These are phyloP conservation scores for Abrus pulchellus DNA, from an alignment of 306 rosid species.

Conservation along the genomic window DNA sequence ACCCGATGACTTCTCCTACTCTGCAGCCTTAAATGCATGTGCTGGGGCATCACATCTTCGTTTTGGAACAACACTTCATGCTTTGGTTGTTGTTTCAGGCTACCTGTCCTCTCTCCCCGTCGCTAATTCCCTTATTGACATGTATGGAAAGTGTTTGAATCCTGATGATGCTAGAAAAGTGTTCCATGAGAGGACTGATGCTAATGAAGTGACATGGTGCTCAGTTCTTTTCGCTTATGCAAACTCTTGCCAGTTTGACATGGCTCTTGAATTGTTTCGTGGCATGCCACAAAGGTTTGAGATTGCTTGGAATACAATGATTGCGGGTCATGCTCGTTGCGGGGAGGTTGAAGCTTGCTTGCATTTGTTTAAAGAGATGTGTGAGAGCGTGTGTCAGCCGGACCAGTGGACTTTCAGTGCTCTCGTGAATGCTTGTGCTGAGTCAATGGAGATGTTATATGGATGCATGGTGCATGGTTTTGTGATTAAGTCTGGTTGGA, in stretches of 20 bases:
- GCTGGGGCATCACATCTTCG: slow-evolving; percentile 56
- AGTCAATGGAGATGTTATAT: slow-evolving; percentile 52
- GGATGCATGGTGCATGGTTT: slow-evolving; percentile 73
- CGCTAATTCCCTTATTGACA: slow-evolving; percentile 68
- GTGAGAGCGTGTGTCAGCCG: slow-evolving; percentile 55
- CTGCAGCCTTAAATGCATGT: slow-evolving; percentile 68
- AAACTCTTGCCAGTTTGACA: slow-evolving; percentile 55
- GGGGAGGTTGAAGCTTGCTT: slow-evolving; percentile 70
- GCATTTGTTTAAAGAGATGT: slow-evolving; percentile 69
- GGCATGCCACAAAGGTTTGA: slow-evolving; percentile 70
- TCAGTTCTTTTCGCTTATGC: slow-evolving; percentile 73
- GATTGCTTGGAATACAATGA: slow-evolving; percentile 83
- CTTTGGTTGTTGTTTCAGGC: slow-evolving; percentile 63
- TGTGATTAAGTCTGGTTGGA: slow-evolving; percentile 78
- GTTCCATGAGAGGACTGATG: slow-evolving; percentile 64
- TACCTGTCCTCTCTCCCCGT: slow-evolving; percentile 65
- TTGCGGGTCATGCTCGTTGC: slow-evolving; percentile 59
- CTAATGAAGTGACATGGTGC: slow-evolving; percentile 80
- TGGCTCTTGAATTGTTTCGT: slow-evolving; percentile 60
- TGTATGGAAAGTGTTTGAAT: slow-evolving; percentile 79
- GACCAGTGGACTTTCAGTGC: slow-evolving; percentile 87
- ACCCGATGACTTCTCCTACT: slow-evolving; percentile 71
- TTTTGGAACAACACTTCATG: slow-evolving; percentile 63
- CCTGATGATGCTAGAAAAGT: slow-evolving; percentile 68
- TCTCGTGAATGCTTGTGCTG: slow-evolving; percentile 69